These are phyloP conservation scores for Ramaria sp. DNA, from an alignment of 768 basidiomycete species.

Conservation along the genomic window DNA sequence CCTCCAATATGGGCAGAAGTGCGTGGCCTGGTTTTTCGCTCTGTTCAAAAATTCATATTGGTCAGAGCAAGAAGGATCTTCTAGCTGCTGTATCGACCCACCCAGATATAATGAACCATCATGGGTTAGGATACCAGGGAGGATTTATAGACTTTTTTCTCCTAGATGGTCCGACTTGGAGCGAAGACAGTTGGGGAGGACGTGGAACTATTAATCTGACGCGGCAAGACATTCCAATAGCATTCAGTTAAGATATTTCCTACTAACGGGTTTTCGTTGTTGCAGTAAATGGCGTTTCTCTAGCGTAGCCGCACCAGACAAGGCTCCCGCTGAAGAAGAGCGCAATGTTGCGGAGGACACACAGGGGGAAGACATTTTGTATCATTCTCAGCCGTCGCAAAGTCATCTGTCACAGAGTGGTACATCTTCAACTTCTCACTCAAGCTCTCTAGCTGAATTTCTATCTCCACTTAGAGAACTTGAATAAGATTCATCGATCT, in stretches of 20 bases:
- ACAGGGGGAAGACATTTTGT: background rate
- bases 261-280: background rate
- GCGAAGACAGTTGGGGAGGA: background rate
- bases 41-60: background rate
- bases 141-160: background rate
- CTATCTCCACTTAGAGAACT: too few relatives aligned
- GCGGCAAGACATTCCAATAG: background rate
- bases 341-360: background rate
- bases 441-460: too few relatives aligned
- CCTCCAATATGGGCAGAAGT: conserved; percentile 1
- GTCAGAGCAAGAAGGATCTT: background rate
- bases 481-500: too few relatives aligned
- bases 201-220: background rate
- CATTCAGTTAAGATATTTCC: background rate
- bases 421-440: too few relatives aligned
- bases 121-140: background rate
- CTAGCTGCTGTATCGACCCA: background rate
- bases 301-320: background rate
- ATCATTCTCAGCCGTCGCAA: too few relatives aligned
- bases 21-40: background rate
- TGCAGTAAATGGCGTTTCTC: background rate
- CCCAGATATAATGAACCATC: background rate
- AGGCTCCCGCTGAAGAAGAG: background rate
- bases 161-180: background rate
- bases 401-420: too few relatives aligned